phyloP scores from a whole-genome alignment of 2,329 filamentous ascomycete species.

The Hypoxylon sp. region DNA sequence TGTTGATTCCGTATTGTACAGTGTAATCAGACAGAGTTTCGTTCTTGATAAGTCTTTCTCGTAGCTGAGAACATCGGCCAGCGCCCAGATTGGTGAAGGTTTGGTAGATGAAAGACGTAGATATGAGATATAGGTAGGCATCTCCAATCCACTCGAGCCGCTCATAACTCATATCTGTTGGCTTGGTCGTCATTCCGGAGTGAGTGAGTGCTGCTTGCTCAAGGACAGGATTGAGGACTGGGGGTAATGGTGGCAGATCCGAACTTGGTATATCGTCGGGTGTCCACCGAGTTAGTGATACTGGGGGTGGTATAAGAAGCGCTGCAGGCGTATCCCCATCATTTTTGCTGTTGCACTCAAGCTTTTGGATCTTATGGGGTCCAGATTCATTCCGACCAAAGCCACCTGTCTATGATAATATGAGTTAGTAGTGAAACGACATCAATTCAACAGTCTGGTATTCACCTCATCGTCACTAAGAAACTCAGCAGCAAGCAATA shows the following conservation, averaged over 20 bases:
- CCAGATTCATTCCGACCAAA: neutral
- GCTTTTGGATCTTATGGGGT: slow-evolving; percentile 48
- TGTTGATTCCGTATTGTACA: slow-evolving; percentile 77
- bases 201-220: slow-evolving; percentile 78
- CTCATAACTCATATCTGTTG: slow-evolving; percentile 75
- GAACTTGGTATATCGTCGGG: slow-evolving; percentile 62
- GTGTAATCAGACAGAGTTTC: slow-evolving; percentile 80
- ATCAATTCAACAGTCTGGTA: neutral
- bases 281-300: slow-evolving; percentile 64
- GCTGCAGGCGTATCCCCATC: slow-evolving; percentile 17
- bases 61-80: slow-evolving; percentile 80
- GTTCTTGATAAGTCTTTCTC: slow-evolving; percentile 87
- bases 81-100: slow-evolving; percentile 76
- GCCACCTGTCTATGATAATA: slow-evolving; percentile 18
- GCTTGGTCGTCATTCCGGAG: slow-evolving; percentile 60
- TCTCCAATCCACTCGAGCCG: slow-evolving; percentile 91
- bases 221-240: slow-evolving; percentile 71
- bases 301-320: slow-evolving; percentile 46
- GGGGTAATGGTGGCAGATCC: slow-evolving; percentile 71
- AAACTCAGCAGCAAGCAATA: slow-evolving; percentile 42
- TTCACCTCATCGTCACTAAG: slow-evolving; percentile 47
- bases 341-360: slow-evolving; percentile 29
- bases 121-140: slow-evolving; percentile 83
- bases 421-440: slow-evolving; percentile 27
- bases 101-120: slow-evolving; percentile 80